These are phyloP conservation scores for Cladosporium sp. DNA, from an alignment of 2,329 filamentous ascomycete species.

Conservation along the genomic window DNA sequence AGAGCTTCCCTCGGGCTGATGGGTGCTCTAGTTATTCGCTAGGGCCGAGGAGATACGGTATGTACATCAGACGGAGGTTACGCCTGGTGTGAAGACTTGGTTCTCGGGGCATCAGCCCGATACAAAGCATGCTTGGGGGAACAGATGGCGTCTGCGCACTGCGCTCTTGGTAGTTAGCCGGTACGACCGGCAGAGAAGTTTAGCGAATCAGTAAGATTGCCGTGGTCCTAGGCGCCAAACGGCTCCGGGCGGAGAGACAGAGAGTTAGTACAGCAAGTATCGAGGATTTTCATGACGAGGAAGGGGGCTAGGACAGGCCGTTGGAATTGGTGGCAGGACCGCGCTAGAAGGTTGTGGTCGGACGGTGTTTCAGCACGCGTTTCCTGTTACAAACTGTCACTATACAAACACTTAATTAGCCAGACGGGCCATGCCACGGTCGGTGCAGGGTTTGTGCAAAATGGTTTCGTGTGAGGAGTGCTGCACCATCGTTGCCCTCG, in stretches of 20 bases:
- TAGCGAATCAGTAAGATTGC: constrained; percentile 15
- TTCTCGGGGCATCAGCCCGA: constrained; percentile 3
- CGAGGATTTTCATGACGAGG: constrained; percentile 14
- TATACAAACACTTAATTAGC: not conserved
- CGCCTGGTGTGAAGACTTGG: constrained; percentile 3
- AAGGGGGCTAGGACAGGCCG: constrained; percentile 17
- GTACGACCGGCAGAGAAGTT: not conserved
- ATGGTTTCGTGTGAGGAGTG: not conserved
- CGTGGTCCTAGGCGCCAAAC: constrained; percentile 2
- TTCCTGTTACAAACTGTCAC: not conserved
- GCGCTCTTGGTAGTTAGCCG: not conserved
- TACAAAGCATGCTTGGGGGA: constrained; percentile 8
- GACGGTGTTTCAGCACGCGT: constrained; percentile 14
- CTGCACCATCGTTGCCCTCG: constrained; percentile 15
- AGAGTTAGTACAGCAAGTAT: too few species aligned
- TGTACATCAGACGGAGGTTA: not conserved
- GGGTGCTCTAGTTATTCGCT: not conserved
- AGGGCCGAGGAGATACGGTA: constrained; percentile 1
- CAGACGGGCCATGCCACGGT: not conserved
- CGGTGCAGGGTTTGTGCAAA: constrained; percentile 5
- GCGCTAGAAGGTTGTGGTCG: constrained; percentile 19
- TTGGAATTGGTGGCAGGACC: constrained; percentile 16
- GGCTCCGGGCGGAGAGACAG: not conserved
- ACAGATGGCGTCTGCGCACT: constrained; percentile 14
- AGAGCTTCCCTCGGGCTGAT: not conserved